Base-by-base conservation (phyloP, 73 alveolate genomes). In the Uronychia setigera region DNA sequence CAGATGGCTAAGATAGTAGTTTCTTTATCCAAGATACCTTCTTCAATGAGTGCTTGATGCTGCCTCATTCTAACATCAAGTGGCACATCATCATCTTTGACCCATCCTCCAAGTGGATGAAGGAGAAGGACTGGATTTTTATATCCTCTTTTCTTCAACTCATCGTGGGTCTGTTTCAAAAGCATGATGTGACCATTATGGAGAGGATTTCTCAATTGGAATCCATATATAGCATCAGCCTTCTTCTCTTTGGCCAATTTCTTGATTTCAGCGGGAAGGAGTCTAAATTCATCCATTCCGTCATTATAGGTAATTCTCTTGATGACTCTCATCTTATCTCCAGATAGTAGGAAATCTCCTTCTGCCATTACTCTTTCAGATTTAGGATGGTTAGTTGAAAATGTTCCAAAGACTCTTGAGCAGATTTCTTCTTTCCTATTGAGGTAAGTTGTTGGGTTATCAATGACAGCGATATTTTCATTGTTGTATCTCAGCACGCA, bases 71-170 rank as follows among this genome's bases (percentile, higher is more conserved):
- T 89, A 0, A 77, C 32, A 77, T 81, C 87, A 0, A 84, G 76
- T 0, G 95, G 95, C 0, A 89, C 95, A 35, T 89, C 95, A 89
- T 89, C 95, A 35, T 89, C 95, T 60, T 89, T 89, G 11, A 81
- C 86, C 95, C 95, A 89, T 29, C 95, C 95, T 32, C 95, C 95
- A 13, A 88, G 87, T 1, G 95, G 95, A 77, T 89, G 95, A 0
- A 89, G 87, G 26, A 89, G 76, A 0, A 89, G 87, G 26, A 89
- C 33, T 0, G 95, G 95, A 74, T 89, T 89, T 75, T 88, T 84
- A 67, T 84, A 89, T 32, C 95, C 95, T 32, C 31, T 57, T 31
- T 77, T 88, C 1, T 81, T 58, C 1, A 89, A 83, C 67, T 89
- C 79, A 27, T 84, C 95, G 32, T 86, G 80, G 31, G 95, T 89